A percentile compares a stretch with the other conserved stretches of the same genome.
phyloP scores from a whole-genome alignment of 352 stramenopile species.

The Phytopythium helicoides region DNA sequence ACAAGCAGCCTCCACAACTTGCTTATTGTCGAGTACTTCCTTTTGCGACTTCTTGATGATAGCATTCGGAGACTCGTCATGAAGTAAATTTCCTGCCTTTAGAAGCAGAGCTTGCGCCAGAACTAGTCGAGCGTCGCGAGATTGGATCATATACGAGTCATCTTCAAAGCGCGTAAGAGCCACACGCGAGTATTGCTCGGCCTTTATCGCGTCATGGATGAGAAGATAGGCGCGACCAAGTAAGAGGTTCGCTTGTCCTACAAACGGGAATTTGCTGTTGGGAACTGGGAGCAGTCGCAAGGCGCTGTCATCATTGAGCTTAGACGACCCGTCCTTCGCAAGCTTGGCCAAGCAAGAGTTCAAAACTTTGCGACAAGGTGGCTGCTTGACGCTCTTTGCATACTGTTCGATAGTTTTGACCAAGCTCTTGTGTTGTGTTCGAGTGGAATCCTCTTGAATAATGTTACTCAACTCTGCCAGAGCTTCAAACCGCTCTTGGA shows the following conservation, averaged over 20 bases:
- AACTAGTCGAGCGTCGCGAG: slow-evolving; percentile 17
- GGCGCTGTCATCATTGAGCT: slow-evolving; percentile 8
- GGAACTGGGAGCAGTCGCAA: slow-evolving; percentile 18
- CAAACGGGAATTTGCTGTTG: slow-evolving; percentile 27
- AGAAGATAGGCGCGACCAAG: slow-evolving; percentile 17
- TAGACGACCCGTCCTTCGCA: slow-evolving; percentile 19
- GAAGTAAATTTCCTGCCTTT: slow-evolving; percentile 15
- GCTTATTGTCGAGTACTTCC: neutral
- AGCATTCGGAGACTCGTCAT: neutral
- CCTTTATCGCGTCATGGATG: neutral
- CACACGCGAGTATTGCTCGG: slow-evolving; percentile 12
- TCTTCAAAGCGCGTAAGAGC: slow-evolving; percentile 13
- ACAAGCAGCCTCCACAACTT: neutral
- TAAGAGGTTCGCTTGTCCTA: slow-evolving; percentile 27
- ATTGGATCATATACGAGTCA: slow-evolving; percentile 12
- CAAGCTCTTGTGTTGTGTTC: slow-evolving; percentile 19
- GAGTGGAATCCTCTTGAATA: too few species aligned
- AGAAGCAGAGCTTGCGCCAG: slow-evolving; percentile 22
- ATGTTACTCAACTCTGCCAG: slow-evolving; percentile 5
- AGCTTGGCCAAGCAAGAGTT: slow-evolving; percentile 32
- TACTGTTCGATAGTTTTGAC: slow-evolving; percentile 20
- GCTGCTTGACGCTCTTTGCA: slow-evolving; percentile 14
- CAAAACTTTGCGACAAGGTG: slow-evolving; percentile 29
- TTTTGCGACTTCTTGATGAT: neutral
- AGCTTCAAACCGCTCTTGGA: slow-evolving; percentile 25